These are phyloP conservation scores for Blumeriella jaapii DNA, from an alignment of 2,329 filamentous ascomycete genomes.

Conservation along the genomic window DNA sequence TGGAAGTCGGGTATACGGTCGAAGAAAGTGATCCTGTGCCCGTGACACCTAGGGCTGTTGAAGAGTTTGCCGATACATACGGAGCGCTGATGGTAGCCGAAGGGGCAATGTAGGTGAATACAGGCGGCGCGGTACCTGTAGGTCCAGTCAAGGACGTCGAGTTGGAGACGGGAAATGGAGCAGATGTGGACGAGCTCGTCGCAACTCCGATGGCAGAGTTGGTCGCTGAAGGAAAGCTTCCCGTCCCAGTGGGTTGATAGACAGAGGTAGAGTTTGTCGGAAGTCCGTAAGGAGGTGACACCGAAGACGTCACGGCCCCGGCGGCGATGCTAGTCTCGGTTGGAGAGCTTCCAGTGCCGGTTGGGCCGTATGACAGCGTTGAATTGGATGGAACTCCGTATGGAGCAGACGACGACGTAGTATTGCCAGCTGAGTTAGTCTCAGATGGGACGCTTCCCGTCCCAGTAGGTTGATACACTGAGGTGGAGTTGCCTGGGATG, in stretches of 20 bases:
- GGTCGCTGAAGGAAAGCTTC: not conserved
- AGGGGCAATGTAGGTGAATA: not conserved
- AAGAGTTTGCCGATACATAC: not conserved
- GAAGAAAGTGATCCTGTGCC: slow-evolving; percentile 2
- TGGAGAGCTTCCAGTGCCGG: not conserved
- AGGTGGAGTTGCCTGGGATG: no score
- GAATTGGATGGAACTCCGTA: not conserved
- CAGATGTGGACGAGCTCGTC: not conserved
- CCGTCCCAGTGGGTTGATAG: slow-evolving; percentile 4
- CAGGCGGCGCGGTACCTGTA: not conserved
- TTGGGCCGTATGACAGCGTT: slow-evolving; percentile 1
- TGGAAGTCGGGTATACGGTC: not conserved
- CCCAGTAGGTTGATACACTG: no score
- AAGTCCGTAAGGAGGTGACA: not conserved
- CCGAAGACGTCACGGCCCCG: not conserved
- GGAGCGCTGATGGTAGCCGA: not conserved
- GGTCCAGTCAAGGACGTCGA: not conserved
- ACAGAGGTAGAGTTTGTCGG: not conserved
- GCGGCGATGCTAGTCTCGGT: not conserved
- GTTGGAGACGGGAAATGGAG: not conserved
- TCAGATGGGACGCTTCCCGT: no score
- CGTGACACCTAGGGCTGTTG: slow-evolving; percentile 1
- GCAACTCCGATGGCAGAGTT: not conserved
- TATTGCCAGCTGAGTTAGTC: slow-evolving; percentile 5
- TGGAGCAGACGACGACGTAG: not conserved